A percentile compares a stretch with the other conserved stretches of the same genome.
Evolutionary conservation across 345 rosid genomes (phyloP).

Genomic region (Eutrema heterophyllum): DNA sequence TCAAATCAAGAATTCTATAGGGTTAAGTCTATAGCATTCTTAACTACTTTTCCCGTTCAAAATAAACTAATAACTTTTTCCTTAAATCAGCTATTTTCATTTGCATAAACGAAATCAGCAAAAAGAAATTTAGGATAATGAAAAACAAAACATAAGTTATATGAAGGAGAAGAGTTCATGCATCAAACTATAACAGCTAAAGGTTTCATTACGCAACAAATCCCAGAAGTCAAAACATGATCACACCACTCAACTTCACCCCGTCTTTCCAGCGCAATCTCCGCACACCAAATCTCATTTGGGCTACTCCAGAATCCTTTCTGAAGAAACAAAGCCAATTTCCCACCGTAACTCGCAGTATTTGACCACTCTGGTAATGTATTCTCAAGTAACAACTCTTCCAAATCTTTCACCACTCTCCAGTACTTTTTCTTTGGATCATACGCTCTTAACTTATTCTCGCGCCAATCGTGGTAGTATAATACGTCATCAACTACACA

Average conservation of each 20-base stretch:
- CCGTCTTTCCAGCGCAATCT: background rate
- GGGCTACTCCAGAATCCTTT: background rate
- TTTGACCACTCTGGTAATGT: background rate
- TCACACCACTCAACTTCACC: background rate
- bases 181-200: background rate
- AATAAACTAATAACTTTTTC: too few relatives aligned
- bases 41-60: too few relatives aligned
- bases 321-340: background rate
- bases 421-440: background rate
- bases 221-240: background rate
- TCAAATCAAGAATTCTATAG: too few relatives aligned
- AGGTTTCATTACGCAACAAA: background rate
- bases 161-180: background rate
- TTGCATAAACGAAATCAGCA: too few relatives aligned
- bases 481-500: too few relatives aligned
- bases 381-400: background rate
- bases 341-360: background rate
- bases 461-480: too few relatives aligned
- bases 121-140: too few relatives aligned
- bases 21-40: too few relatives aligned
- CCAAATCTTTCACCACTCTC: background rate
- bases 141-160: too few relatives aligned
- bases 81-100: too few relatives aligned
- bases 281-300: background rate
- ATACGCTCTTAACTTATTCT: too few relatives aligned